Conservation (phyloP, 306 rosid species). For the Spatholobus suberectus region DNA sequence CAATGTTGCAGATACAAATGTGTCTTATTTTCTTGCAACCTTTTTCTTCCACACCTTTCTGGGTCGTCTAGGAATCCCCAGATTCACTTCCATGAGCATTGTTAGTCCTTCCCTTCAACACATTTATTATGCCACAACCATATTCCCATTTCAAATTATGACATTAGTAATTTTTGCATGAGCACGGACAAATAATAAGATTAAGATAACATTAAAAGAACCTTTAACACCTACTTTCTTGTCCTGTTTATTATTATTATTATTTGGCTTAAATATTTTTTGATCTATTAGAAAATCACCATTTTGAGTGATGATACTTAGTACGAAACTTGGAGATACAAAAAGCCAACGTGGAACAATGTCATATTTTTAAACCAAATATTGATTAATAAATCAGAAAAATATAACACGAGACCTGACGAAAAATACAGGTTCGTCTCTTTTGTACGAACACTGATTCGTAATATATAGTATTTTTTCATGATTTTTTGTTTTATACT, state of each 20-base stretch:
- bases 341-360: no score
- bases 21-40: slow-evolving; percentile 41
- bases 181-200: not conserved
- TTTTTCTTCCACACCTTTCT: slow-evolving; percentile 32
- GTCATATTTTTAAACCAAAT: no score
- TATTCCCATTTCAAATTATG: not conserved
- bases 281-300: no score
- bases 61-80: slow-evolving; percentile 45
- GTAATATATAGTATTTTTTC: no score
- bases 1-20: slow-evolving; percentile 43
- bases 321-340: no score
- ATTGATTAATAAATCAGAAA: no score
- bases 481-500: not conserved
- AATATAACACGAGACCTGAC: no score
- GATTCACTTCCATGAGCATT: slow-evolving; percentile 50
- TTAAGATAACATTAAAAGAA: not conserved
- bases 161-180: not conserved
- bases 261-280: no score
- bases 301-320: no score
- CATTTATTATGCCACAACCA: not conserved
- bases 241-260: not conserved
- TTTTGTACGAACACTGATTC: no score
- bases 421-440: no score
- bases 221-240: not conserved
- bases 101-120: slow-evolving; percentile 34